Base-by-base conservation (phyloP, 1,284 basidiomycete genomes). In the Stygiomarasmius scandens region DNA sequence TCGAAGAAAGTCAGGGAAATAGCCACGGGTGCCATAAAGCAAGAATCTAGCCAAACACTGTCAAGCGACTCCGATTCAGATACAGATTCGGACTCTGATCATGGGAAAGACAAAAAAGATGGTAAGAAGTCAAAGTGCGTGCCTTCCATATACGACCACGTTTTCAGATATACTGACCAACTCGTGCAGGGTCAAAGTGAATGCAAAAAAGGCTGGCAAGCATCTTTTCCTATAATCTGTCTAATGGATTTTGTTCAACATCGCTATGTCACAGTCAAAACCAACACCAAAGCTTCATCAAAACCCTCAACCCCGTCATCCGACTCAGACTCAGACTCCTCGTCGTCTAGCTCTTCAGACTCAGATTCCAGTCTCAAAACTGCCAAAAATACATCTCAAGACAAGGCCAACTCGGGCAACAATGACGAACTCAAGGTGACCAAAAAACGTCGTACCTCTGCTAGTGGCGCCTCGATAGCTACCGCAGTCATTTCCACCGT, bases 361-460 rank as follows among this genome's bases (percentile, higher is more conserved):
- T 58, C 60, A n/a, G 53, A 49, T 16, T 29, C 50, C 23, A n/a
- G n/a, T n/a, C n/a, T n/a, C n/a, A 51, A 44, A 16, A 45, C 56
- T 5, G 38, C 53, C 22, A 57, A 61, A 47, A 64, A 64, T 29
- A 29, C 34, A 47, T 27, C 49, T 9, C 23, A 3, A 24, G 22
- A 11, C 38, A 32, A 55, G 22, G 49, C 19, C 11, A 19, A 43
- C 50, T 29, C 34, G 43, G 43, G 49, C 50, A 22, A 54, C 48
- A 58, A 55, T 25, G 61, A 64, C 14, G 54, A 60, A 9, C 49
- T 57, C 1, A 76, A 71, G 52, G 70, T 76, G 10, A 74, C 75
- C 1, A 90, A 90, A 71, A 90, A 85, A 67, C 84, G 82, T 44
- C 82, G 82, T 56, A 81, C 76, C 2, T 74, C 77, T 32, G 76